Conservation (phyloP, 768 basidiomycete genomes). For the Boletus subparvulus region DNA sequence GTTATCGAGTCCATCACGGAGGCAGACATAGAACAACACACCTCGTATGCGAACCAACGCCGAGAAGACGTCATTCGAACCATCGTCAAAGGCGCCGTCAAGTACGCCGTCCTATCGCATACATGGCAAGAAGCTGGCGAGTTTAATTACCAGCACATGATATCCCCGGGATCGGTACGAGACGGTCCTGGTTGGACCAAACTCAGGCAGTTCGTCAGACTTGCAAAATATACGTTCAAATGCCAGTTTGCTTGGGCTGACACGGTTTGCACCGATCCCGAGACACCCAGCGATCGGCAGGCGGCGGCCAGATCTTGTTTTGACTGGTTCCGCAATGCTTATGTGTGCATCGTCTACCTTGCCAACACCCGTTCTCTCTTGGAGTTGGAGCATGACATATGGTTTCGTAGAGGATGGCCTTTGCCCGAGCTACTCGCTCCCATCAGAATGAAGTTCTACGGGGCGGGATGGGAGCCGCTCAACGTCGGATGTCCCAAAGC, state of each 20-base stretch:
- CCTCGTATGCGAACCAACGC: not conserved
- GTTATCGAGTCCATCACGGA: slow-evolving; percentile 6
- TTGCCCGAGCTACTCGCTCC: slow-evolving; percentile 3
- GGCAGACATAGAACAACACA: slow-evolving; percentile 3
- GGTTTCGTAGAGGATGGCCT: slow-evolving; percentile 5
- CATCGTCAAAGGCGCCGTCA: slow-evolving; percentile 3
- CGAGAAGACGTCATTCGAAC: not conserved
- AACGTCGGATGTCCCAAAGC: not conserved
- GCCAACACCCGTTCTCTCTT: not conserved
- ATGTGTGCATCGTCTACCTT: slow-evolving; percentile 5
- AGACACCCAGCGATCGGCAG: not conserved
- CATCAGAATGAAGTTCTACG: slow-evolving; percentile 4
- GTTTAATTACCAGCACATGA: not conserved
- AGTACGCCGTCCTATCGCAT: slow-evolving; percentile 7
- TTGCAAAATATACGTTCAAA: not conserved
- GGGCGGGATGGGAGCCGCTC: slow-evolving; percentile 6
- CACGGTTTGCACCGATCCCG: not conserved
- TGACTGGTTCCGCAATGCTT: slow-evolving; percentile 6
- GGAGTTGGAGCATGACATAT: not conserved
- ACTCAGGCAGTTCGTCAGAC: not conserved
- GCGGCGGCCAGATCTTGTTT: not conserved
- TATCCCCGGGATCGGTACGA: not conserved
- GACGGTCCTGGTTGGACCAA: slow-evolving; percentile 7
- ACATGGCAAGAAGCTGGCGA: not conserved
- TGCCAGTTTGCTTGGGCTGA: slow-evolving; percentile 1